Evolutionary conservation across 345 rosid genomes (phyloP).

Genomic region (Linum usitatissimum): DNA sequence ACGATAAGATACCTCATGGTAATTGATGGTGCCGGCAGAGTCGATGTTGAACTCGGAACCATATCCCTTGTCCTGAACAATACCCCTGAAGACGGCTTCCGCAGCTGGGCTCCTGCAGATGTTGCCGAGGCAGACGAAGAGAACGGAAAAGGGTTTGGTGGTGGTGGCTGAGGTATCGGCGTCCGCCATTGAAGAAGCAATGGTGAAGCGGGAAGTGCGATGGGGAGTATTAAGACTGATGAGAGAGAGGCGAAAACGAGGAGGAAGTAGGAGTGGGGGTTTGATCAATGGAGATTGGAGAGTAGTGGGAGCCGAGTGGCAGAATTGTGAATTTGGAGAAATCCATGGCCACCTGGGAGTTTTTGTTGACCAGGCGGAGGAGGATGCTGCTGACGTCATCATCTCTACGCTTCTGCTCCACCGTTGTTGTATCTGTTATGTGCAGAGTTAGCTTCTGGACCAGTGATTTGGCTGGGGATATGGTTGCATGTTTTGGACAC

Average conservation of each 20-base stretch:
- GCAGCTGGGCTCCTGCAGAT: constrained; percentile 97
- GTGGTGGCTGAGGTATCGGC: constrained; percentile 26
- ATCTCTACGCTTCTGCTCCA: no score
- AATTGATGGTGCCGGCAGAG: constrained; percentile 85
- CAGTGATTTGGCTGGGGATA: no score
- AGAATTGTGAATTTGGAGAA: constrained; percentile 36
- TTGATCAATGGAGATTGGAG: constrained; percentile 4
- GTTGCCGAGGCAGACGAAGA: constrained; percentile 85
- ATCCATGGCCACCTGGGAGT: background rate
- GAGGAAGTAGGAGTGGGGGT: constrained; percentile 9
- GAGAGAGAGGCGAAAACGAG: constrained; percentile 4
- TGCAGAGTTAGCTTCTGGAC: no score
- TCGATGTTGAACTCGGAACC: constrained; percentile 66
- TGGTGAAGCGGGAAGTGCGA: background rate
- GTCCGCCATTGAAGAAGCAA: constrained; percentile 27
- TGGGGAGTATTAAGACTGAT: background rate
- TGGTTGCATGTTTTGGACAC: no score
- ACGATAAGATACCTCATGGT: constrained; percentile 61
- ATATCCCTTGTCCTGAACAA: constrained; percentile 62
- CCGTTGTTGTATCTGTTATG: no score
- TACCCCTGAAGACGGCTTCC: constrained; percentile 77
- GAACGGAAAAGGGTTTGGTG: constrained; percentile 65
- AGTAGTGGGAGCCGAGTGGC: constrained; percentile 25
- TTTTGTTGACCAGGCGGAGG: no score
- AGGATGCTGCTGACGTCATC: no score